A percentile compares a stretch with the other conserved stretches of the same genome.
phyloP scores from a whole-genome alignment of 2,329 filamentous ascomycete genomes.

The Pseudodiploospora longispora region DNA sequence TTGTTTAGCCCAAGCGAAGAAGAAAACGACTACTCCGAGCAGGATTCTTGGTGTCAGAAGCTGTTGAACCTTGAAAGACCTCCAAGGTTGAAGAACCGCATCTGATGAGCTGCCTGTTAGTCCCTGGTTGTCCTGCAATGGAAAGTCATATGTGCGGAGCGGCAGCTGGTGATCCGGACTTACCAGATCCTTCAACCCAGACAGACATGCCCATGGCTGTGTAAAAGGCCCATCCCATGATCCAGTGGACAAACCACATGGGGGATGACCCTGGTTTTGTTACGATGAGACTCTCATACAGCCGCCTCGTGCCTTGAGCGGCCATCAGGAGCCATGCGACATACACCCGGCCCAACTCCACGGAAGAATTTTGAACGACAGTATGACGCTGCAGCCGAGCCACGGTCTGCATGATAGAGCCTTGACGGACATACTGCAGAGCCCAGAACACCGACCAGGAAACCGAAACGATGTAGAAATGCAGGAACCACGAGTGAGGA shows the following conservation, averaged over 20 bases:
- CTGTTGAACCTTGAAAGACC: constrained; percentile 10
- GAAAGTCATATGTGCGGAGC: neutral
- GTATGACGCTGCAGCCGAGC: constrained; percentile 26
- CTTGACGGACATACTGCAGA: constrained; percentile 49
- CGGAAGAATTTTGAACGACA: constrained; percentile 19
- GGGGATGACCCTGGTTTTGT: constrained; percentile 54
- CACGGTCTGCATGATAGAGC: constrained; percentile 43
- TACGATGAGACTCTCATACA: constrained; percentile 66
- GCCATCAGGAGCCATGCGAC: constrained; percentile 66
- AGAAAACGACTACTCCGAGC: constrained; percentile 54
- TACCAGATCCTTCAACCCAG: constrained; percentile 78
- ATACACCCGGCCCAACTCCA: constrained; percentile 54
- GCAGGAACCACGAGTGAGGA: constrained; percentile 81
- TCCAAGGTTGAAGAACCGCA: constrained; percentile 26
- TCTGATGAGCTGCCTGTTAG: constrained; percentile 12
- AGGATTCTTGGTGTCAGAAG: constrained; percentile 17
- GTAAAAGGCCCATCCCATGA: constrained; percentile 74
- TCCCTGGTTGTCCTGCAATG: neutral
- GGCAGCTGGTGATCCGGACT: constrained; percentile 17
- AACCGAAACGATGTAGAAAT: constrained; percentile 75
- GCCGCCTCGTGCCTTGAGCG: constrained; percentile 64
- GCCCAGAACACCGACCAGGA: constrained; percentile 67
- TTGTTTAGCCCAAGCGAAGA: constrained; percentile 64
- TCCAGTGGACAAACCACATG: constrained; percentile 84
- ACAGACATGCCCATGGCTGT: constrained; percentile 62